These are phyloP conservation scores for Fusarium sp. DNA, from an alignment of 2,329 filamentous ascomycete species.

Conservation along the genomic window DNA sequence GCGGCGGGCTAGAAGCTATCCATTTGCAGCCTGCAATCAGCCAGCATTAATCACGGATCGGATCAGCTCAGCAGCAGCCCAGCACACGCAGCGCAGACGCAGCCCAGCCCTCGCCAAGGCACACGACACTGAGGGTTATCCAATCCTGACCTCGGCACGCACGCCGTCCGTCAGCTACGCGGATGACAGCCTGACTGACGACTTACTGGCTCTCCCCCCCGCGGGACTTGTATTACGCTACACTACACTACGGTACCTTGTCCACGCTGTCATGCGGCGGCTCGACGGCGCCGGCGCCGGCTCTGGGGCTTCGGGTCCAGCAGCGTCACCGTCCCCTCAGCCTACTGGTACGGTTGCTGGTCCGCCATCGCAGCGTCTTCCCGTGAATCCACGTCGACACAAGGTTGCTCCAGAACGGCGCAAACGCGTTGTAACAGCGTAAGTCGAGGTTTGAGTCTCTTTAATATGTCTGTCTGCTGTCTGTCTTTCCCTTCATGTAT, in stretches of 20 bases:
- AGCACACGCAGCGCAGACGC: not conserved
- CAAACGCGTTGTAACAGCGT: constrained; percentile 63
- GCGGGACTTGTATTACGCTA: not conserved
- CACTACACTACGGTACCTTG: not conserved
- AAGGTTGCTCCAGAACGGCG: constrained; percentile 60
- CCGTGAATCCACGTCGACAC: constrained; percentile 62
- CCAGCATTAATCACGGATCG: not conserved
- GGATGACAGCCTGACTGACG: not conserved
- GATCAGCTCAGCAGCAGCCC: not conserved
- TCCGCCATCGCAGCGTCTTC: constrained; percentile 53
- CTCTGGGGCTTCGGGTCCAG: not conserved
- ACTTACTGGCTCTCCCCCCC: not conserved
- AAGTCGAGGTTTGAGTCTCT: constrained; percentile 44
- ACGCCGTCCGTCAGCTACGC: not conserved
- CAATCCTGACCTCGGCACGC: constrained; percentile 28
- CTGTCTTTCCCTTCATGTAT: not conserved
- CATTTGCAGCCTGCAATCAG: not conserved
- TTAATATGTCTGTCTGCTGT: not conserved
- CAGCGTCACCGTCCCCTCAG: constrained; percentile 26
- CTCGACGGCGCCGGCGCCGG: constrained; percentile 19
- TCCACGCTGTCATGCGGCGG: constrained; percentile 23
- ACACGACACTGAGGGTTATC: constrained; percentile 10
- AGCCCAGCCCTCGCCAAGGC: not conserved
- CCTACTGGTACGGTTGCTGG: constrained; percentile 18
- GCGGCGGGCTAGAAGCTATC: not conserved